Percentiles rank a stretch among this genome's conserved stretches.
Evolutionary conservation across 2,329 filamentous ascomycete species (phyloP).

Genomic region (Corinectria fuckeliana): DNA sequence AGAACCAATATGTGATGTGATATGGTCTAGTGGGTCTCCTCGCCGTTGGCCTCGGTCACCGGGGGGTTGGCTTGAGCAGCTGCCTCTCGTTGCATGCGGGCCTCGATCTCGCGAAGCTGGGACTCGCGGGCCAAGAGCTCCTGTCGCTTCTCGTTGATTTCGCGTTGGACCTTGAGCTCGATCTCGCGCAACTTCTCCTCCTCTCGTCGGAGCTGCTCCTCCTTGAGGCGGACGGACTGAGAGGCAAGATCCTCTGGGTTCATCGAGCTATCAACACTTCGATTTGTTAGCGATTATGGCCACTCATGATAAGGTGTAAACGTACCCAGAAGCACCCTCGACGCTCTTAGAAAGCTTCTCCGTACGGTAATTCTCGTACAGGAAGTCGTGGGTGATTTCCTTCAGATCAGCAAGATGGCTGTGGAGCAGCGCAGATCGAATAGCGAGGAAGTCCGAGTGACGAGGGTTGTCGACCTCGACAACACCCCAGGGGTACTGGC

Average conservation of each 20-base stretch:
- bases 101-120: slow-evolving; percentile 98
- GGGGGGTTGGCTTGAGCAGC: slow-evolving; percentile 55
- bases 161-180: slow-evolving; percentile 98
- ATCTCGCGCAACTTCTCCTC: slow-evolving; percentile 99
- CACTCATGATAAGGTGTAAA: slow-evolving; percentile 41
- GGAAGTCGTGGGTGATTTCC: slow-evolving; percentile 99
- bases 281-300: slow-evolving; percentile 40
- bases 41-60: slow-evolving; percentile 59
- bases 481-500: slow-evolving; percentile 98
- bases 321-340: slow-evolving; percentile 87
- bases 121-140: slow-evolving; percentile 96
- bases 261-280: slow-evolving; percentile 77
- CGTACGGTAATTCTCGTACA: slow-evolving; percentile 99
- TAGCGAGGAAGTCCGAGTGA: slow-evolving; percentile 97
- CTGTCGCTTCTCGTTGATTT: slow-evolving; percentile 99
- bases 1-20: slow-evolving; percentile 39
- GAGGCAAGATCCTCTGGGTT: slow-evolving; percentile 97
- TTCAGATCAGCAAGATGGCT: slow-evolving; percentile 98
- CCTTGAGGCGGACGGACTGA: slow-evolving; percentile 98
- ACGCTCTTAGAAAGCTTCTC: slow-evolving; percentile 99
- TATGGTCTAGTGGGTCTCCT: slow-evolving; percentile 56
- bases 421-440: slow-evolving; percentile 94
- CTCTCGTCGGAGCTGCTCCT: slow-evolving; percentile 97
- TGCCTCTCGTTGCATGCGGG: slow-evolving; percentile 90
- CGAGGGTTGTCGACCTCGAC: slow-evolving; percentile 99